These are phyloP conservation scores for Globisporangium mamillatum DNA, from an alignment of 352 stramenopile genomes.

Conservation along the genomic window DNA sequence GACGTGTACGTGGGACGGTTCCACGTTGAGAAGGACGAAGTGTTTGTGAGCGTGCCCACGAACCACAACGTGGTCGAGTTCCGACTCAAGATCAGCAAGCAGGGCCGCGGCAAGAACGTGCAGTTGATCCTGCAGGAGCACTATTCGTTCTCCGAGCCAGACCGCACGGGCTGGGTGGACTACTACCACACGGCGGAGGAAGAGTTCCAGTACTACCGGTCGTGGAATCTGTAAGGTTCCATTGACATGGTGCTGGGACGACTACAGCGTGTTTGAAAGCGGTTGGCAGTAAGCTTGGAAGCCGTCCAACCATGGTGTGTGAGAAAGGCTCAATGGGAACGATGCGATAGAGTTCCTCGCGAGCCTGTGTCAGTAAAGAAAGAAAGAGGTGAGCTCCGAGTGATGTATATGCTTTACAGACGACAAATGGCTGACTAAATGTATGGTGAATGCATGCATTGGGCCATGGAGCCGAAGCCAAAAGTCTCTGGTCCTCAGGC, in stretches of 20 bases:
- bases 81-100: slow-evolving; percentile 46
- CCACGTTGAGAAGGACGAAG: slow-evolving; percentile 56
- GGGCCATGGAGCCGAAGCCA: no score
- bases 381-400: background rate
- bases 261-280: background rate
- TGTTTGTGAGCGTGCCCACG: slow-evolving; percentile 70
- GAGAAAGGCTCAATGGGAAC: background rate
- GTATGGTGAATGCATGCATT: background rate
- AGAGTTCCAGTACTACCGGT: slow-evolving; percentile 75
- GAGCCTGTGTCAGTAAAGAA: background rate
- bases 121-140: slow-evolving; percentile 67
- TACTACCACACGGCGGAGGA: slow-evolving; percentile 71
- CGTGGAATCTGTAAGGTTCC: slow-evolving; percentile 46
- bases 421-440: background rate
- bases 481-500: no score
- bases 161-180: slow-evolving; percentile 62
- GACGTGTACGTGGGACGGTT: slow-evolving; percentile 56
- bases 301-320: background rate
- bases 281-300: background rate
- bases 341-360: background rate
- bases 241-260: background rate
- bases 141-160: slow-evolving; percentile 65
- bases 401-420: background rate
- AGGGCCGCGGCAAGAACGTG: slow-evolving; percentile 48
- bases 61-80: slow-evolving; percentile 75